Evolutionary conservation across 1,284 basidiomycete genomes (phyloP).

Genomic region (Leccinum griseonigrum): DNA sequence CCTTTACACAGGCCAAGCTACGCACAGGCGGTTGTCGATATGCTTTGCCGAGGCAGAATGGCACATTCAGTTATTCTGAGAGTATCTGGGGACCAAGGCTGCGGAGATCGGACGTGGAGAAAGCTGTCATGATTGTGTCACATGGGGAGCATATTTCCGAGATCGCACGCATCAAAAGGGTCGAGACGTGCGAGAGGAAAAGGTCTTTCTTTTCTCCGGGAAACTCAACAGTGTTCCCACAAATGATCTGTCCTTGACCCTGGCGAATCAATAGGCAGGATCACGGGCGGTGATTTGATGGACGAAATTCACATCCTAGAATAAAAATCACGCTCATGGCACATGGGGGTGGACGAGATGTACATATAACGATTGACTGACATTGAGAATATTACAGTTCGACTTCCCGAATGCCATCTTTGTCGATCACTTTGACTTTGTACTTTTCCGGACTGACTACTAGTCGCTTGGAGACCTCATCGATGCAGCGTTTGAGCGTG

Average conservation of each 20-base stretch:
- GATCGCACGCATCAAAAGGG: conserved; percentile 35
- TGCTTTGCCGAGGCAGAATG: conserved; percentile 34
- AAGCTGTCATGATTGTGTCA: conserved; percentile 16
- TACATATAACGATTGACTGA: conserved; percentile 10
- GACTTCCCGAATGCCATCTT: conserved; percentile 81
- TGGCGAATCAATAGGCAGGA: conserved; percentile 38
- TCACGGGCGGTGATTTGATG: conserved; percentile 53
- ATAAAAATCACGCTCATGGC: conserved; percentile 1
- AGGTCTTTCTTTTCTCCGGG: conserved; percentile 15
- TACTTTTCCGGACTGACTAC: conserved; percentile 81
- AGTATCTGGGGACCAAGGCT: conserved; percentile 56
- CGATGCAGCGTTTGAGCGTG: conserved; percentile 81
- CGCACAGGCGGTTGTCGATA: conserved; percentile 38
- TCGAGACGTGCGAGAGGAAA: conserved; percentile 49
- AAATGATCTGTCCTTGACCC: neutral
- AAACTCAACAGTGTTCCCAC: neutral
- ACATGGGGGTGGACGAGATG: neutral
- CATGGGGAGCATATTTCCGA: conserved; percentile 13
- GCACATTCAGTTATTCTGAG: conserved; percentile 41
- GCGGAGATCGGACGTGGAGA: conserved; percentile 41
- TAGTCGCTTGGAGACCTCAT: conserved; percentile 85
- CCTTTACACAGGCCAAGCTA: conserved; percentile 49
- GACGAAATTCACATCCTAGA: conserved; percentile 34
- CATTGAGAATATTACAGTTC: conserved; percentile 47
- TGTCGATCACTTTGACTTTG: conserved; percentile 90